Percentiles rank a stretch among this genome's conserved stretches.
These are phyloP conservation scores for Acanthamoeba healyi DNA, from an alignment of 208 protist genomes.

Conservation along the genomic window DNA sequence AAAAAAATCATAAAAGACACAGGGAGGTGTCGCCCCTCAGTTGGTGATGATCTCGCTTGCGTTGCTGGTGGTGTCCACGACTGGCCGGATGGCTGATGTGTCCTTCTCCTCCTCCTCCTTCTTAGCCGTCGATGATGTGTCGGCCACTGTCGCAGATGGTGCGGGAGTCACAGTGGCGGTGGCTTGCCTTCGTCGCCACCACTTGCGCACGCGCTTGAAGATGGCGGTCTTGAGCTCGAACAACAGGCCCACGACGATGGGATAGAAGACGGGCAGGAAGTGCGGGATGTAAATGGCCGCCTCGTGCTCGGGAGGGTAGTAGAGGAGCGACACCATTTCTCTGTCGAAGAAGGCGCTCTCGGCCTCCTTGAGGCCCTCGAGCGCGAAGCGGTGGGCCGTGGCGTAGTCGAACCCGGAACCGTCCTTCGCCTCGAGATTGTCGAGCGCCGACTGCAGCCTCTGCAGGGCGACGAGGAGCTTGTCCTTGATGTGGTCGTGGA, in stretches of 20 bases:
- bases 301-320: constrained; percentile 89
- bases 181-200: not conserved
- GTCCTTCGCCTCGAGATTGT: constrained; percentile 8
- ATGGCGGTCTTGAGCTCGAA: constrained; percentile 34
- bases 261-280: constrained; percentile 84
- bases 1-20: no score
- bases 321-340: constrained; percentile 84
- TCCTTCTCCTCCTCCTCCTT: no score
- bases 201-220: not conserved
- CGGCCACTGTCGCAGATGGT: no score
- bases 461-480: constrained; percentile 61
- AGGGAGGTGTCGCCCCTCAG: no score
- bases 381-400: constrained; percentile 36
- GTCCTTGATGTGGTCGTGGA: constrained; percentile 82
- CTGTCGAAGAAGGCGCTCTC: constrained; percentile 87
- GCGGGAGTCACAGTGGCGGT: not conserved
- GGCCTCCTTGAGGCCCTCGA: constrained; percentile 59
- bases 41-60: no score
- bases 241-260: constrained; percentile 32
- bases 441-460: constrained; percentile 29
- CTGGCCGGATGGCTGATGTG: no score
- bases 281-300: constrained; percentile 87
- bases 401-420: not conserved
- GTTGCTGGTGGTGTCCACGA: not conserved
- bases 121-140: no score